A percentile compares a stretch with the other conserved stretches of the same genome.
phyloP scores from a whole-genome alignment of 73 alveolate genomes.

The Loxodes magnus region DNA sequence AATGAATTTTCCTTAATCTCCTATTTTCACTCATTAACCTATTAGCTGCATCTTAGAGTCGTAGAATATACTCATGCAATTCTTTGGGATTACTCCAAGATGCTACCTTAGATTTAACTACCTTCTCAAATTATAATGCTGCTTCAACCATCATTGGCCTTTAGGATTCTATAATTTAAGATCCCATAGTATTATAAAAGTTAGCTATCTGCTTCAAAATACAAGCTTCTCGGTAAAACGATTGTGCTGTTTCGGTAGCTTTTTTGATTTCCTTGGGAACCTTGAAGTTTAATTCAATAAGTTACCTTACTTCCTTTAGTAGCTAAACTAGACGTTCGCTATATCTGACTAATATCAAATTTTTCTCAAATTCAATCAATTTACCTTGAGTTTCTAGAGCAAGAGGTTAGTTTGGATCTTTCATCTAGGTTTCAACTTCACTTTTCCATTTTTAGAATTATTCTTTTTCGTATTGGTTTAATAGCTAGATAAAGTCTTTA shows the following conservation, averaged over 20 bases:
- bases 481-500: constrained; percentile 32
- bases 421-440: constrained; percentile 24
- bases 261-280: constrained; percentile 55
- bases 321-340: constrained; percentile 85
- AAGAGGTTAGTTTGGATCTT: constrained; percentile 26
- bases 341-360: constrained; percentile 81
- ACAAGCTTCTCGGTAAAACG: constrained; percentile 89
- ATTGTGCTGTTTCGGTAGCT: constrained; percentile 80
- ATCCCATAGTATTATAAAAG: constrained; percentile 88
- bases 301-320: constrained; percentile 85
- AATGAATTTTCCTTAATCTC: constrained; percentile 86
- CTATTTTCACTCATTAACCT: constrained; percentile 85
- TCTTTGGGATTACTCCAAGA: constrained; percentile 79
- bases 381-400: constrained; percentile 55
- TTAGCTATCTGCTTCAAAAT: constrained; percentile 92
- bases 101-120: constrained; percentile 53
- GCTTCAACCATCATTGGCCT: constrained; percentile 85
- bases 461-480: constrained; percentile 47
- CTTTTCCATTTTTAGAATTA: constrained; percentile 49
- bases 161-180: constrained; percentile 90
- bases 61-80: constrained; percentile 77
- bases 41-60: constrained; percentile 87
- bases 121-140: constrained; percentile 84
- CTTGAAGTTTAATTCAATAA: constrained; percentile 88
- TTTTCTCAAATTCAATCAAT: constrained; percentile 83